phyloP scores from a whole-genome alignment of 2,329 filamentous ascomycete genomes.

The Neonectria ditissima region DNA sequence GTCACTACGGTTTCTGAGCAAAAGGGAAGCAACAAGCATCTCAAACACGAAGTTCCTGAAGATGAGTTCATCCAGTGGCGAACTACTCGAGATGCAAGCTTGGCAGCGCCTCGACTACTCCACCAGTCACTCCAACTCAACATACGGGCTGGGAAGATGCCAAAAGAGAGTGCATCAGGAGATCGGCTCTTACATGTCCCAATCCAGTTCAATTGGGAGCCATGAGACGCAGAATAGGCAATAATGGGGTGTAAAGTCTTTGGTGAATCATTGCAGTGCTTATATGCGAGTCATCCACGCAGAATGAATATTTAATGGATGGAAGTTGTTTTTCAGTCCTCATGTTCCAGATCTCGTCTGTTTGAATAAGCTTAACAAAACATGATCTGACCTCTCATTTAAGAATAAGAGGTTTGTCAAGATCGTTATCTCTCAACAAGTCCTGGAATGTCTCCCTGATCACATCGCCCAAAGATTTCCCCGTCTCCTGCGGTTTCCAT shows the following conservation, averaged over 20 bases:
- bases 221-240: background rate
- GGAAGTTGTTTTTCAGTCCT: too few relatives aligned
- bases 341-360: background rate
- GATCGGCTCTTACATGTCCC: slow-evolving; percentile 3
- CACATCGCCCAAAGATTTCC: background rate
- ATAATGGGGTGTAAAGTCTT: too few relatives aligned
- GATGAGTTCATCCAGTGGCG: slow-evolving; percentile 58
- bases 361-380: background rate
- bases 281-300: too few relatives aligned
- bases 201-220: background rate
- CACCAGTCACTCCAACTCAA: slow-evolving; percentile 64
- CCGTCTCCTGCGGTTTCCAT: background rate
- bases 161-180: slow-evolving; percentile 29
- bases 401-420: background rate
- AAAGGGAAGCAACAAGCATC: slow-evolving; percentile 57
- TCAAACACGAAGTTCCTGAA: slow-evolving; percentile 53
- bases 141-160: slow-evolving; percentile 59
- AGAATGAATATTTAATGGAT: too few relatives aligned
- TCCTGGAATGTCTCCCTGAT: background rate
- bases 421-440: background rate
- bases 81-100: slow-evolving; percentile 53
- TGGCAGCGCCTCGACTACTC: slow-evolving; percentile 58
- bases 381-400: background rate
- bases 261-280: too few relatives aligned
- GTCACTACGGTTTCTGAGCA: slow-evolving; percentile 59